Conservation (phyloP, 768 basidiomycete species). For the Rhodotorula kratochvilovae region DNA sequence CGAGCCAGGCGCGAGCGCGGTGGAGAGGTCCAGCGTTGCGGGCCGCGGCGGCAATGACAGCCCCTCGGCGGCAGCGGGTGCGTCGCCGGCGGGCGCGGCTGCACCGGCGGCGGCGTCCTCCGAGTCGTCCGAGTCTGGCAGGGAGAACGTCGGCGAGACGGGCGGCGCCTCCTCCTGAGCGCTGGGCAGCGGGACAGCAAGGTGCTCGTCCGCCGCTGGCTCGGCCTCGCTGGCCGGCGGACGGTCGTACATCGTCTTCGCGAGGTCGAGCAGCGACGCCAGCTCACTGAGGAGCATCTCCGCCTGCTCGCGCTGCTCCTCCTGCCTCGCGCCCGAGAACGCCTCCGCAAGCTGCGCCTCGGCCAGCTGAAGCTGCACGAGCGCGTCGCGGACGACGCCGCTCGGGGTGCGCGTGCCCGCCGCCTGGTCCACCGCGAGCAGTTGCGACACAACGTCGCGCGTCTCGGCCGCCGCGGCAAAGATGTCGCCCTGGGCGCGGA, state of each 20-base stretch:
- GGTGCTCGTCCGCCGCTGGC: neutral
- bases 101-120: neutral
- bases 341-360: conserved; percentile 38
- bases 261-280: conserved; percentile 56
- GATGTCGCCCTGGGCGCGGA: conserved; percentile 23
- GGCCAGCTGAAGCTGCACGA: conserved; percentile 30
- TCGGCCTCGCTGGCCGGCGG: neutral
- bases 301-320: conserved; percentile 11
- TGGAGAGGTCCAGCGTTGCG: neutral
- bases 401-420: conserved; percentile 9
- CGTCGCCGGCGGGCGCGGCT: neutral
- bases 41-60: neutral
- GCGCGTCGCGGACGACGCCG: conserved; percentile 28
- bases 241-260: conserved; percentile 43
- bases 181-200: neutral
- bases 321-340: neutral
- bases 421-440: conserved; percentile 26
- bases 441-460: conserved; percentile 24
- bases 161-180: conserved; percentile 23
- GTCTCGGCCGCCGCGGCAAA: conserved; percentile 33
- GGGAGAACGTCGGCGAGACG: conserved; percentile 47
- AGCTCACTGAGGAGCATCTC: conserved; percentile 62
- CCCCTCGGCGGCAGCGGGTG: neutral
- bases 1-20: too few species aligned
- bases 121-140: conserved; percentile 42